Evolutionary conservation across 2,329 filamentous ascomycete species (phyloP), one percentile per base, ranked within the genome.

Genomic region (Fonsecaea nubica): DNA sequence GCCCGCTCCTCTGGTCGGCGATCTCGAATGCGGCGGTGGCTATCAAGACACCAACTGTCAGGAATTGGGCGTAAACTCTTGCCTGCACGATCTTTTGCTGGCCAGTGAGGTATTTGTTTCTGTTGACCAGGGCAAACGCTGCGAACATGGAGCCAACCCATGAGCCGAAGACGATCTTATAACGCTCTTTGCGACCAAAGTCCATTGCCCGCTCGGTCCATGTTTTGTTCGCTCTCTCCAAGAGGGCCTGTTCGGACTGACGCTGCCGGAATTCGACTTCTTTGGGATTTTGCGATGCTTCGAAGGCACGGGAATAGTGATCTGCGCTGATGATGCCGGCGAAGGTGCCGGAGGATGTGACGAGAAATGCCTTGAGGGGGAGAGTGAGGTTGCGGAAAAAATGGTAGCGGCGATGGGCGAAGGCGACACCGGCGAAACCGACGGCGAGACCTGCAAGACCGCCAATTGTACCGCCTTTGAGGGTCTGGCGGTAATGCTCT

Each of bases 61-160:
- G 82, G 5, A 91, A 92, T 82, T 97, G 93, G 3, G 93, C 93
- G 80, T 97, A 97, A 71, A 97, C 90, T 86, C 93, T 90, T 30
- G 93, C 93, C 84, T 97, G 93, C 15, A 97, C 93, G 25, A 97
- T 82, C 85, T 97, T 97, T 84, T 97, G 93, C 67, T 86, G 82
- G 1, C 88, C 89, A 58, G 85, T 87, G 55, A 96, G 84, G 76
- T 89, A 91, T 71, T 86, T 89, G 77, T 92, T 92, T 69, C 92
- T 87, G 75, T 90, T 88, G 70, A 97, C 92, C 35, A 96, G 77
- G 63, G 84, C 87, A 72, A 95, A 86, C 4, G 92, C 89, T 50
- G 89, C 79, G 66, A 85, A 88, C 88, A 97, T 94, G 74, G 88
- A 89, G 45, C 90, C 90, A 13, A 94, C 79, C 93, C 93, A 97